Conservation (phyloP, 2,329 filamentous ascomycete genomes). For the Monilinia polystroma region DNA sequence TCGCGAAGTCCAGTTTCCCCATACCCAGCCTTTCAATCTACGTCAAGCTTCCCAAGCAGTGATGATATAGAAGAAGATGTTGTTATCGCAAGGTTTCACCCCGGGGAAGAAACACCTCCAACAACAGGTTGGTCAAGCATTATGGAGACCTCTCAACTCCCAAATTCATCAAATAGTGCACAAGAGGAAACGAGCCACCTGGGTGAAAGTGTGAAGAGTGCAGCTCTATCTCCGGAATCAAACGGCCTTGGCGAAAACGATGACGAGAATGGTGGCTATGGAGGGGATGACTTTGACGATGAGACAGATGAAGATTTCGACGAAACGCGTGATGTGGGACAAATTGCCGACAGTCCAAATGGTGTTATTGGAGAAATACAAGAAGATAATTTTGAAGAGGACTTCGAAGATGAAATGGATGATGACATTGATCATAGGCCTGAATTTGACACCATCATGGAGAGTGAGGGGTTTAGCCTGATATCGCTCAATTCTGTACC, state of each 20-base stretch:
- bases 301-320: slow-evolving; percentile 16
- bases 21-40: slow-evolving; percentile 33
- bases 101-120: slow-evolving; percentile 33
- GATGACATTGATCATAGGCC: slow-evolving; percentile 42
- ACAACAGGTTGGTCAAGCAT: slow-evolving; percentile 36
- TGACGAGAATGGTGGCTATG: slow-evolving; percentile 18
- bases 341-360: background rate
- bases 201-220: background rate
- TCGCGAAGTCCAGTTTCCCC: slow-evolving; percentile 22
- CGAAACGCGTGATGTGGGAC: slow-evolving; percentile 14
- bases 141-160: slow-evolving; percentile 25
- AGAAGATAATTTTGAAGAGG: slow-evolving; percentile 17
- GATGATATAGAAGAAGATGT: slow-evolving; percentile 29
- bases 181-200: background rate
- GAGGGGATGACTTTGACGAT: slow-evolving; percentile 2
- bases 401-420: slow-evolving; percentile 33
- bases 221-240: background rate
- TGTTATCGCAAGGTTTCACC: slow-evolving; percentile 35
- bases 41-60: slow-evolving; percentile 24
- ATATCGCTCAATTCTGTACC: slow-evolving; percentile 54
- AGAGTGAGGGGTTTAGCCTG: slow-evolving; percentile 59
- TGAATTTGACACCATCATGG: slow-evolving; percentile 55
- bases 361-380: slow-evolving; percentile 1
- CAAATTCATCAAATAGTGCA: slow-evolving; percentile 10
- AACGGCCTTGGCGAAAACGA: background rate